Percentiles rank a stretch among this genome's conserved stretches.
These are phyloP conservation scores for Teratosphaeria epicoccoides DNA, from an alignment of 2,329 filamentous ascomycete species.

Conservation along the genomic window DNA sequence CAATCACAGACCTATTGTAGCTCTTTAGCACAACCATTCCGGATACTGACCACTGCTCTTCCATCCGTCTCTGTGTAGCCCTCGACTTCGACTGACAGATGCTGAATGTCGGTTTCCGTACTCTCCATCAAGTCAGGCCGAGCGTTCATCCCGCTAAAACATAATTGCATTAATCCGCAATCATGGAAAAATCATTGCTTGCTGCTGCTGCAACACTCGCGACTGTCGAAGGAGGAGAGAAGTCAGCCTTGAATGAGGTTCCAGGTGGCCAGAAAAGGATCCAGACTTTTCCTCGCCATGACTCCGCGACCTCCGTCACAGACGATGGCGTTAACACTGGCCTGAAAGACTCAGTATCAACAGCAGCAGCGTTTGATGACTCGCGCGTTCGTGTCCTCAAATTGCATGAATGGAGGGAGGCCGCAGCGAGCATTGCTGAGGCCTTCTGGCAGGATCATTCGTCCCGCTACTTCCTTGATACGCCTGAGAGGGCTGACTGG, in stretches of 20 bases:
- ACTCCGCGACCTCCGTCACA: slow-evolving; percentile 4
- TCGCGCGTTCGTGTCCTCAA: slow-evolving; percentile 50
- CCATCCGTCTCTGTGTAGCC: background rate
- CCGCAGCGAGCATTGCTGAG: slow-evolving; percentile 61
- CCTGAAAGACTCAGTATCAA: background rate
- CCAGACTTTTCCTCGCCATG: slow-evolving; percentile 3
- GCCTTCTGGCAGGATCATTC: slow-evolving; percentile 68
- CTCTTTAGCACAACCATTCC: background rate
- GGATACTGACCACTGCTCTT: background rate
- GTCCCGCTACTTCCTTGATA: slow-evolving; percentile 63
- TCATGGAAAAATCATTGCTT: slow-evolving; percentile 34
- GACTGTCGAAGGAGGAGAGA: slow-evolving; percentile 17
- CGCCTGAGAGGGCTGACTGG: slow-evolving; percentile 53
- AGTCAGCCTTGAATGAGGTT: slow-evolving; percentile 28
- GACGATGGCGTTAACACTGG: background rate
- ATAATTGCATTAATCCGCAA: slow-evolving; percentile 27
- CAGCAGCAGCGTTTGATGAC: background rate
- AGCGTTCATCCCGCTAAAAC: slow-evolving; percentile 34
- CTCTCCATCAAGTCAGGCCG: slow-evolving; percentile 37
- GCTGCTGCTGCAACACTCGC: slow-evolving; percentile 16
- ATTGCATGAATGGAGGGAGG: slow-evolving; percentile 59
- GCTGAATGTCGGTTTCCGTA: slow-evolving; percentile 25
- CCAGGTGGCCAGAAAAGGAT: background rate
- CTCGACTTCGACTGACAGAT: background rate
- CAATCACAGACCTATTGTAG: background rate